Evolutionary conservation across 2,329 filamentous ascomycete species (phyloP), one percentile per base, ranked within the genome.

Genomic region (Chaetomiaceae sp.): DNA sequence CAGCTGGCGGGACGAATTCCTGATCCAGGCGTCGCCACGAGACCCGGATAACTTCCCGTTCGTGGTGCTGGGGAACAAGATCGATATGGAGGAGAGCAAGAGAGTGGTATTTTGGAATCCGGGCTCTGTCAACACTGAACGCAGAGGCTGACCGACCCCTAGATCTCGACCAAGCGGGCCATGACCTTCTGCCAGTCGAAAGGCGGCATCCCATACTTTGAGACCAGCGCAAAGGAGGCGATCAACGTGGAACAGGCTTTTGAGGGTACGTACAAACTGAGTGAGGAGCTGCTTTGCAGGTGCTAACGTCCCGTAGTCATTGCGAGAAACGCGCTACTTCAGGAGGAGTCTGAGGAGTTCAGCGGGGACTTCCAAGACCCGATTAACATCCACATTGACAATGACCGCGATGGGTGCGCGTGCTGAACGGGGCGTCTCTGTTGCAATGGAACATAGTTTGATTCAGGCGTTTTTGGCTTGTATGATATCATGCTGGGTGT

Each of bases 41-140:
- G 93, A 98, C 60, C 93, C 93, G 2, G 90, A 96, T 66, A 95
- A 86, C 68, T 98, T 98, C 67, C 93, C 93, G 40, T 98, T 98
- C 65, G 93, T 95, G 50, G 93, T 98, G 32, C 80, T 98, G 49
- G 93, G 93, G 48, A 98, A 98, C 78, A 98, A 98, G 78, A 95
- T 98, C 60, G 93, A 98, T 72, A 84, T 96, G 37, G 93, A 96
- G 66, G 93, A 97, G 71, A 95, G 85, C 75, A 96, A 96, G 77
- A 80, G 93, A 66, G 88, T 93, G 75, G 86, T 86, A 6, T 6
- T 3, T 6, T 14, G 9, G 2, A 20, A 24, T 15, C 15, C 7
- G 19, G 4, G 24, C 10, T 7, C 12, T 17, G 18, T 9, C 22
- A 9, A 24, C 5, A 15, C 24, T 11, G n/a, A 19, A 50, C 47